These are phyloP conservation scores for Rhododendron ovatum DNA, from an alignment of 148 eudicot genomes.

Conservation along the genomic window DNA sequence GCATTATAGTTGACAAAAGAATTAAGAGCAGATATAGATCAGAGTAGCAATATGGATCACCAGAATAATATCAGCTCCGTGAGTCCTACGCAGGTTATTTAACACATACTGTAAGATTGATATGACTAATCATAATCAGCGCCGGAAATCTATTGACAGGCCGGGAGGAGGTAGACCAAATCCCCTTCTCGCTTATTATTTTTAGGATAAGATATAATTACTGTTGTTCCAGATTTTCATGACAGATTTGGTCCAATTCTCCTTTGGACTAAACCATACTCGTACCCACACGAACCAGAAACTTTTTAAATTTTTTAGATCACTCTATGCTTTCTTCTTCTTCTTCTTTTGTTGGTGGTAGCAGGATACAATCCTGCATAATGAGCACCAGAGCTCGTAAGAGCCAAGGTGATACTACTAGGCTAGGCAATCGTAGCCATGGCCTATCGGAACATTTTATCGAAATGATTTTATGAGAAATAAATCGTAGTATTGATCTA, in stretches of 20 bases:
- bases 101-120: not conserved
- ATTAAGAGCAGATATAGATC: not conserved
- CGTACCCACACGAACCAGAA: not conserved
- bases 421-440: not conserved
- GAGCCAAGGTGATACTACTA: not conserved
- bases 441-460: not conserved
- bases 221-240: not conserved
- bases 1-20: not conserved
- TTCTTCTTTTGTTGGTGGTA: not conserved
- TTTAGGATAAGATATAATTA: not conserved
- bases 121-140: not conserved
- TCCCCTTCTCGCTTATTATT: not conserved
- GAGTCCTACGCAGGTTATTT: not conserved
- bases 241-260: not conserved
- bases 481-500: not conserved
- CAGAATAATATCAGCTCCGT: not conserved
- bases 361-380: not conserved
- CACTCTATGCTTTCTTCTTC: not conserved
- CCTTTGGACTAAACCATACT: not conserved
- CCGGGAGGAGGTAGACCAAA: not conserved
- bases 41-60: not conserved
- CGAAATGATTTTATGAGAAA: not conserved
- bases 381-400: not conserved
- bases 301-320: too few relatives aligned
- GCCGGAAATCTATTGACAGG: not conserved